Conservation (phyloP, 352 stramenopile genomes). For the Phytophthora idaei region DNA sequence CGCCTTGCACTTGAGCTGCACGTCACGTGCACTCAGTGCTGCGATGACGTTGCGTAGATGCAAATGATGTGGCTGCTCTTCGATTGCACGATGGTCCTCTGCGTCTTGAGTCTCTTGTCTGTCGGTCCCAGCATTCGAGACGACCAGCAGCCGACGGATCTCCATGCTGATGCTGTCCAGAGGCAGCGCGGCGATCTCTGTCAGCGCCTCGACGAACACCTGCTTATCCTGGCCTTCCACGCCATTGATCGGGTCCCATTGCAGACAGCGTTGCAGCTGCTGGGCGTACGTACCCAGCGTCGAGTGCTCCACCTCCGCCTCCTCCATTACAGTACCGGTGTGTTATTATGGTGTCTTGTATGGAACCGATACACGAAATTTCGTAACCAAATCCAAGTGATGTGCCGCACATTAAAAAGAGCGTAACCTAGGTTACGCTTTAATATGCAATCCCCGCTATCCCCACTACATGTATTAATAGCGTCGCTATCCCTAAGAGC, state of each 20-base stretch:
- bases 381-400: background rate
- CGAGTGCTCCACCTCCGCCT: conserved; percentile 23
- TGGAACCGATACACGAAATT: too few species aligned
- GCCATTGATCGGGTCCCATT: conserved; percentile 41
- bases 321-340: background rate
- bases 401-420: background rate
- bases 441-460: background rate
- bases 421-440: too few species aligned
- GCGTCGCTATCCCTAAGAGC: too few species aligned
- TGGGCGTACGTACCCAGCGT: conserved; percentile 27
- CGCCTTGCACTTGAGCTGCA: conserved; percentile 82
- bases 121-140: background rate
- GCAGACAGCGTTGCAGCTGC: conserved; percentile 39
- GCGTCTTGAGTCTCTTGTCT: background rate
- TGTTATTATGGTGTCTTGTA: too few species aligned
- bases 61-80: conserved; percentile 2
- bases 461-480: too few species aligned
- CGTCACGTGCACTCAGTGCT: conserved; percentile 60
- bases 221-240: conserved; percentile 40
- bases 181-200: conserved; percentile 70
- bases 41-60: conserved; percentile 48
- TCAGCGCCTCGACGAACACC: conserved; percentile 72
- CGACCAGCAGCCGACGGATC: conserved; percentile 62
- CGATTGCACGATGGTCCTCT: background rate
- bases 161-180: conserved; percentile 78